phyloP scores from a whole-genome alignment of 495 filamentous ascomycete species.

The Aspergillus hancockii region DNA sequence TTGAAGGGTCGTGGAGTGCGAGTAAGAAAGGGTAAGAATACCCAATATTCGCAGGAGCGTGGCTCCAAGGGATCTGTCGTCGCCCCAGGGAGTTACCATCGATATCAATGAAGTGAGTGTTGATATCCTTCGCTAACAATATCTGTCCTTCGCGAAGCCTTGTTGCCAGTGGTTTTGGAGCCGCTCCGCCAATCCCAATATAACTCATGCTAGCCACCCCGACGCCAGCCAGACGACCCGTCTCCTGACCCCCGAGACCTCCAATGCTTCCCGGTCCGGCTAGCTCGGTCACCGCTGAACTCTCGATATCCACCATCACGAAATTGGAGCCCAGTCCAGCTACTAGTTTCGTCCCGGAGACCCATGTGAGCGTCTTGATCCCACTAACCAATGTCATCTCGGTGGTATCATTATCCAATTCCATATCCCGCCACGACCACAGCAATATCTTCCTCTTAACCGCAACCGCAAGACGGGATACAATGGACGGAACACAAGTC shows the following conservation, averaged over 20 bases:
- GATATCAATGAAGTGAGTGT: conserved; percentile 85
- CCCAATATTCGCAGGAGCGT: conserved; percentile 84
- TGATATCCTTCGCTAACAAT: conserved; percentile 91
- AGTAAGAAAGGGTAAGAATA: conserved; percentile 96
- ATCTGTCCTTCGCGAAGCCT: conserved; percentile 80
- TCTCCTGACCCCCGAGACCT: conserved; percentile 62
- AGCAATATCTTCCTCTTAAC: conserved; percentile 86
- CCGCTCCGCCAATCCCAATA: conserved; percentile 87
- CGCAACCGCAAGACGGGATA: conserved; percentile 85
- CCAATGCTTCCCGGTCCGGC: conserved; percentile 75
- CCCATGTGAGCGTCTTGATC: conserved; percentile 86
- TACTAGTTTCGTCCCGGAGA: conserved; percentile 78
- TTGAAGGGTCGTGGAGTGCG: conserved; percentile 77
- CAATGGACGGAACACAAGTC: conserved; percentile 85
- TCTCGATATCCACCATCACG: conserved; percentile 84
- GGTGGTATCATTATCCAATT: conserved; percentile 67
- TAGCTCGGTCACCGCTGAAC: conserved; percentile 68
- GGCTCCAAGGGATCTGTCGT: conserved; percentile 86
- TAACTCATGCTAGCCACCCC: conserved; percentile 85
- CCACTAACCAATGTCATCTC: conserved; percentile 79
- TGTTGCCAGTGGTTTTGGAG: conserved; percentile 85
- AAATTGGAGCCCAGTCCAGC: conserved; percentile 87
- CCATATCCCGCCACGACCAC: conserved; percentile 96
- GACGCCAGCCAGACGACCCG: conserved; percentile 65
- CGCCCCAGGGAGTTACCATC: conserved; percentile 81